Base-by-base conservation (phyloP, 2,329 filamentous ascomycete genomes). In the Colletotrichum sojae region DNA sequence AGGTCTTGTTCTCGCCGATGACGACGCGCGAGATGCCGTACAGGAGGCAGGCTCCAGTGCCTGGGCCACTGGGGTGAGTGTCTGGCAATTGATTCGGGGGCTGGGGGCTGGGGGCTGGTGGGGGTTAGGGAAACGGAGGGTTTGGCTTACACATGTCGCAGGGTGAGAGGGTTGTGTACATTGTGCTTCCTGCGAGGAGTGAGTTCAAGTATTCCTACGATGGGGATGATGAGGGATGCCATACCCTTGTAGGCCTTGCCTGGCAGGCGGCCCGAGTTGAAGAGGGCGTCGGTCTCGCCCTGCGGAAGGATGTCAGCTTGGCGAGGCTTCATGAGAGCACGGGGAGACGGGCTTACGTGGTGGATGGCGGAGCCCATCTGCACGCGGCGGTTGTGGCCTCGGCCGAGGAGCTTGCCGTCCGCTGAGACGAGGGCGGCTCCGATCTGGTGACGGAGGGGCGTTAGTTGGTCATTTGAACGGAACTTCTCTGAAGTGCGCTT, bases 101-200 rank as follows among this genome's bases (percentile, higher is more conserved):
- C 31, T 18, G 31, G 10, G 31, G 18, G 12, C 31, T 43, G 16
- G 39, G 12, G 4, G 53, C 4, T 43, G 13, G 48, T 52, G 13
- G 20, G 9, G 22, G 22, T 25, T 31, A 25, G 10, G 36, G 51
- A 36, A 39, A 18, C 13, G 2, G 20, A 10, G 12, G 36, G 12
- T 43, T n/a, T 22, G 53, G 39, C 67, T 70, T 39, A 70, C 91
- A 95, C 92, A 94, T 94, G 76, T 93, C 91, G 78, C 92, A 95
- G 0, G 92, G 92, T 3, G 91, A 93, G 6, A 95, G 83, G 0
- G 92, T 94, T 3, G 92, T 95, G 80, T 93, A 95, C 91, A 95
- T 94, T n/a, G 92, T 94, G 43, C 90, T 88, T 27, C 59, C 59
- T 62, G 90, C 90, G 69, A 31, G 31, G 20, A 15, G 22, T 51